Percentiles rank a stretch among this genome's conserved stretches.
These are phyloP conservation scores for Penicillium sp. DNA, from an alignment of 2,329 filamentous ascomycete species.

Conservation along the genomic window DNA sequence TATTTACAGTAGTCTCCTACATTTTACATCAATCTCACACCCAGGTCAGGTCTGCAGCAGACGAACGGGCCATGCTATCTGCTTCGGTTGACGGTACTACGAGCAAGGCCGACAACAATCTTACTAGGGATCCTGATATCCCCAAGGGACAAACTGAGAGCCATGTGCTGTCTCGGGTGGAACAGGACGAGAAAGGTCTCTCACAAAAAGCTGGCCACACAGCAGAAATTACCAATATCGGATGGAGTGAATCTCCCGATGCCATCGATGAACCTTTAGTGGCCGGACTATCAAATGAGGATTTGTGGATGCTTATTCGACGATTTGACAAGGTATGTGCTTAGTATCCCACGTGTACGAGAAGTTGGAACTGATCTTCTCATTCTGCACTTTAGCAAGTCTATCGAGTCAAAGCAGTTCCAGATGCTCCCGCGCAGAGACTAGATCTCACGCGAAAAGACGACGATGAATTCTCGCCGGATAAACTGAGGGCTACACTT, in stretches of 20 bases:
- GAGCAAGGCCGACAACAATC: background rate
- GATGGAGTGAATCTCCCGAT: conserved; percentile 17
- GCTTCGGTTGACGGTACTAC: background rate
- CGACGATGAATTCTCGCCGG: conserved; percentile 79
- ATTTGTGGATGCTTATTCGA: conserved; percentile 68
- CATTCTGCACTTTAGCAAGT: conserved; percentile 51
- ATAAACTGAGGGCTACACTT: conserved; percentile 74
- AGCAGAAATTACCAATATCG: conserved; percentile 17
- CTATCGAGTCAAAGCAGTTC: conserved; percentile 68
- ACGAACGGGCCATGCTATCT: background rate
- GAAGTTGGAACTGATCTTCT: background rate
- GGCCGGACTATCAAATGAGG: conserved; percentile 67
- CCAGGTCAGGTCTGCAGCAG: background rate
- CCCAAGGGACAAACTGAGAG: conserved; percentile 24
- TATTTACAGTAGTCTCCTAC: background rate
- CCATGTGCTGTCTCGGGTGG: conserved; percentile 23
- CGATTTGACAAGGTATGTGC: conserved; percentile 67
- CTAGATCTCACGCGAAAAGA: conserved; percentile 78
- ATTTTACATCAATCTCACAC: background rate
- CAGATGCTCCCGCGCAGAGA: conserved; percentile 59
- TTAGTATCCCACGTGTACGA: too few relatives aligned
- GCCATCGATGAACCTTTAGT: conserved; percentile 50
- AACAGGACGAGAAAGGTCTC: conserved; percentile 21
- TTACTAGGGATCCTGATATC: background rate
- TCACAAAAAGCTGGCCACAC: conserved; percentile 16